phyloP scores from a whole-genome alignment of 495 filamentous ascomycete species.

The Haplographium delicatum region DNA sequence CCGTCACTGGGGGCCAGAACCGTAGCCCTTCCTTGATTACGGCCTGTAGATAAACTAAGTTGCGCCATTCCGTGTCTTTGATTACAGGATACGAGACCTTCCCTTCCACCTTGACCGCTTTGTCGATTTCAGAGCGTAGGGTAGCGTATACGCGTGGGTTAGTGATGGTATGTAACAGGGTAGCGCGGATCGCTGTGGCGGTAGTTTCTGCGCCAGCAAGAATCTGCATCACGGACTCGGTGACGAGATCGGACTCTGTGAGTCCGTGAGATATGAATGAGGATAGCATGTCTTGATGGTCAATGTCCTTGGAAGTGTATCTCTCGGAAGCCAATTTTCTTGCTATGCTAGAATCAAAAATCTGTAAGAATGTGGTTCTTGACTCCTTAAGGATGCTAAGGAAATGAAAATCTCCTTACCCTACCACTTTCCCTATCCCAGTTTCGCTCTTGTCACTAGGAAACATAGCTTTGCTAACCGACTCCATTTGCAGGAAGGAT shows the following conservation, averaged over 20 bases:
- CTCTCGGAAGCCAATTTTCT: constrained; percentile 25
- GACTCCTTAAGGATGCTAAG: neutral
- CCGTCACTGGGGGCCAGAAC: constrained; percentile 32
- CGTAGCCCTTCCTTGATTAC: constrained; percentile 47
- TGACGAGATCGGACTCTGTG: constrained; percentile 31
- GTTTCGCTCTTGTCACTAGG: constrained; percentile 1
- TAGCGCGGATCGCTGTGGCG: constrained; percentile 49
- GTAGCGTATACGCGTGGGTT: constrained; percentile 4
- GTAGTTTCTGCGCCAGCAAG: constrained; percentile 60
- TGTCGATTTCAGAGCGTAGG: constrained; percentile 11
- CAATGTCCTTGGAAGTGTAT: constrained; percentile 24
- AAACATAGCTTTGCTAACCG: constrained; percentile 1
- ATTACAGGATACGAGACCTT: constrained; percentile 32
- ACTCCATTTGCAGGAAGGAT: neutral
- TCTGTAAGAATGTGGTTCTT: neutral
- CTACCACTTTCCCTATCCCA: constrained; percentile 8
- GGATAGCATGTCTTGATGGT: constrained; percentile 36
- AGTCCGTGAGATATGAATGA: constrained; percentile 39
- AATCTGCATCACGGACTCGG: constrained; percentile 36
- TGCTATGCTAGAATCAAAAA: constrained; percentile 1
- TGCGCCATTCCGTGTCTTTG: constrained; percentile 31
- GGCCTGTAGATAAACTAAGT: constrained; percentile 44
- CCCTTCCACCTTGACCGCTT: constrained; percentile 28
- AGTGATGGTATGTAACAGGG: constrained; percentile 44
- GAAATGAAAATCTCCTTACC: neutral